Evolutionary conservation across 805 yeast species (phyloP).

Genomic region (Wickerhamiella nectarea): DNA sequence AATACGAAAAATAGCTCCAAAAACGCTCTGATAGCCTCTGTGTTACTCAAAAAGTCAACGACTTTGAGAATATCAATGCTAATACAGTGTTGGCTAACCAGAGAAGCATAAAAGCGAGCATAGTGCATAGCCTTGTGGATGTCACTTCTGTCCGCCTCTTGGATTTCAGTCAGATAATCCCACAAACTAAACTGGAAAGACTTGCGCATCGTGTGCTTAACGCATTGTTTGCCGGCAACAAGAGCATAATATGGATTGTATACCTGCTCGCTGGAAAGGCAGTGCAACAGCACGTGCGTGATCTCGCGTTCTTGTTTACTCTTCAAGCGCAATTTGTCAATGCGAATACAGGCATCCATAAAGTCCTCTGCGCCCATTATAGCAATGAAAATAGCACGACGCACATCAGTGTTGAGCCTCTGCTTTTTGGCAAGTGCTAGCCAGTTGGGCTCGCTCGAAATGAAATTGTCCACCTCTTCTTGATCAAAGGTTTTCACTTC

Average conservation of each 20-base stretch:
- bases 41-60: conserved; percentile 56
- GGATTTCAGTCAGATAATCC: conserved; percentile 69
- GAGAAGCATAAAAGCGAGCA: conserved; percentile 67
- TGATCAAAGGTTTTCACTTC: conserved; percentile 26
- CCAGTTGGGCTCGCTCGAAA: conserved; percentile 74
- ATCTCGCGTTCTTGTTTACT: conserved; percentile 75
- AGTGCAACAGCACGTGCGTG: conserved; percentile 72
- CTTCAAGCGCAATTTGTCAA: conserved; percentile 68
- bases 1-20: conserved; percentile 61
- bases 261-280: conserved; percentile 66
- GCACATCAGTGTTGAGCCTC: conserved; percentile 88
- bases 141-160: conserved; percentile 28
- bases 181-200: conserved; percentile 81
- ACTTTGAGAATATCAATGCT: conserved; percentile 61
- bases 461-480: conserved; percentile 40
- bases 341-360: conserved; percentile 68
- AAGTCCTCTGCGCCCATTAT: conserved; percentile 92
- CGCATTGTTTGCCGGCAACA: conserved; percentile 64
- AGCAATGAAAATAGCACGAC: conserved; percentile 86
- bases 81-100: conserved; percentile 61
- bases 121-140: conserved; percentile 50
- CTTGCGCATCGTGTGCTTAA: conserved; percentile 55
- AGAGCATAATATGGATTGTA: conserved; percentile 86
- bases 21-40: conserved; percentile 49
- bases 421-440: conserved; percentile 69